Percentiles rank a stretch among this genome's conserved stretches.
Conservation (phyloP, 2,329 filamentous ascomycete species). For the Akanthomyces dipterigenus region DNA sequence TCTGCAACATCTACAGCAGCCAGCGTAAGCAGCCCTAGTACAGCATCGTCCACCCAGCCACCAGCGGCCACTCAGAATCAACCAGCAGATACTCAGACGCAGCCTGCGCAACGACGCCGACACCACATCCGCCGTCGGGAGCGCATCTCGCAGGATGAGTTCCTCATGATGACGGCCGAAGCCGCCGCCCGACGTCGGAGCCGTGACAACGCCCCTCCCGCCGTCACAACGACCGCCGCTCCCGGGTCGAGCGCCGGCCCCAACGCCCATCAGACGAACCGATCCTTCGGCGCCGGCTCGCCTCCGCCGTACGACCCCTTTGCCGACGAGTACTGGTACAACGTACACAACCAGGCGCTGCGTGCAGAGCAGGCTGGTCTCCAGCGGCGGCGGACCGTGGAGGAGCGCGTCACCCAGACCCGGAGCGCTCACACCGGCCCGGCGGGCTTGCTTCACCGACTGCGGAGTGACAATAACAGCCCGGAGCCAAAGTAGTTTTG, state of each 20-base stretch:
- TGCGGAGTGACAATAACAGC: not conserved
- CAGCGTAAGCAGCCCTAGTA: too few relatives aligned
- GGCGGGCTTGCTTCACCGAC: not conserved
- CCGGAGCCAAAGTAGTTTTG: not conserved
- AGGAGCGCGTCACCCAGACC: not conserved
- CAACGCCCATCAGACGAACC: too few relatives aligned
- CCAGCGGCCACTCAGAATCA: too few relatives aligned
- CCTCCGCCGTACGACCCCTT: not conserved
- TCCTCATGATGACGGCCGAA: not conserved
- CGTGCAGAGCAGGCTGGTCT: not conserved
- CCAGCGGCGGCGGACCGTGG: not conserved
- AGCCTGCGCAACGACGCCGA: not conserved
- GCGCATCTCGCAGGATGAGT: not conserved
- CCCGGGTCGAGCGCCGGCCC: too few relatives aligned
- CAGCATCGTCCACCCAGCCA: too few relatives aligned
- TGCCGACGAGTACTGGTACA: not conserved
- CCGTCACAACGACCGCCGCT: not conserved
- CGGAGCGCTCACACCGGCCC: constrained; percentile 1
- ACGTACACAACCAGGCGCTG: not conserved
- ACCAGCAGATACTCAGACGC: too few relatives aligned
- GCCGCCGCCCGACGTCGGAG: not conserved
- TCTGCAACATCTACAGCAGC: too few relatives aligned
- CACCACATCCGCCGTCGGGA: not conserved
- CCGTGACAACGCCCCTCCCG: not conserved
- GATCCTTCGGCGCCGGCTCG: not conserved